Base-by-base conservation (phyloP, 2,329 filamentous ascomycete species). In the Fusarium fujikuroi region DNA sequence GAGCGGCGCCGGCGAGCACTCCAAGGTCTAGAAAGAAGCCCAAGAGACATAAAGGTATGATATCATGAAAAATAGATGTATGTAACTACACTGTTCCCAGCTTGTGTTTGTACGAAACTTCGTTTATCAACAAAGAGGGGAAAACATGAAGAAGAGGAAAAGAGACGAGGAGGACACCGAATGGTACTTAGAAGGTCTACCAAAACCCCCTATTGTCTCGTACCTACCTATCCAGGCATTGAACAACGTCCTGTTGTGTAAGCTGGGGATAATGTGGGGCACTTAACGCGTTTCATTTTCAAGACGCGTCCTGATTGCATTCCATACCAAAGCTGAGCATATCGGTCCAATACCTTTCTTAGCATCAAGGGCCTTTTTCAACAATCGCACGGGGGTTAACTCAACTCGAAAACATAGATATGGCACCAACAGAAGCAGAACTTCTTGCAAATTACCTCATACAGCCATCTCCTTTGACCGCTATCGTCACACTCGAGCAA, bases 391-490 rank as follows among this genome's bases (percentile, higher is more conserved):
- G 23, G 9, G 21, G 25, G 42, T n/a, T 19, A 39, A 19, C 16
- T 19, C n/a, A 18, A 8, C 32, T 32, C 9, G 11, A 15, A 16
- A 19, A 19, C 16, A 5, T 42, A 60, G 84, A 71, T 68, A 94
- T 95, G 92, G 85, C 93, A 7, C 91, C 92, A 14, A 92, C 91
- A 49, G 95, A 97, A 84, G 86, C 89, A 63, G 88, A 90, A 34
- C 93, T 97, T 73, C 88, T 97, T 58, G 87, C 87, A 77, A 92
- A 92, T 81, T 97, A 95, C 80, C 89, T 97, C 66, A 88, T 97
- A 40, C 87, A 92, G 36, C 93, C 94, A 18, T 91, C 94, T 12
- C 88, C 92, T 34, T 86, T 97, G 42, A 91, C 92, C 46, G 88
- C 92, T 72, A 89, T 95, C 78, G 85, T 95, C 75, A 91, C 93